These are phyloP conservation scores for Suaeda aralocaspica DNA, from an alignment of 148 eudicot genomes.

Conservation along the genomic window DNA sequence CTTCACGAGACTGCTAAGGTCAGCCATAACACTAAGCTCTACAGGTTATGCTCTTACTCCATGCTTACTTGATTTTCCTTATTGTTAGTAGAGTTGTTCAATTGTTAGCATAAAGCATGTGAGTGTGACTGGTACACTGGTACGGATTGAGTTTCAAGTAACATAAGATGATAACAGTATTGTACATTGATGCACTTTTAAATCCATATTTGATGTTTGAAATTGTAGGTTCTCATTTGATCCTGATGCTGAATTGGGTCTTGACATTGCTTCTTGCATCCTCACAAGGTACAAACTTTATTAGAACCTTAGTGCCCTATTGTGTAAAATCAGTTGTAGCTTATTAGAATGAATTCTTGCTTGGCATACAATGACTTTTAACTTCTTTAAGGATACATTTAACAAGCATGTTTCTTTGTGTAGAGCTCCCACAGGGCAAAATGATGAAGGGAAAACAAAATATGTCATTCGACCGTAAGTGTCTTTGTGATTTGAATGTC, in stretches of 20 bases:
- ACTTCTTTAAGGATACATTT: neutral
- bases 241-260: constrained; percentile 75
- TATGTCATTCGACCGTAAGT: constrained; percentile 94
- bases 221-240: constrained; percentile 87
- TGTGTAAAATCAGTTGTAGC: neutral
- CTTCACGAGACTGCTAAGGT: constrained; percentile 82
- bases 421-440: constrained; percentile 80
- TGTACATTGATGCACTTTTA: neutral
- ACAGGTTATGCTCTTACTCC: constrained; percentile 51
- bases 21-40: constrained; percentile 89
- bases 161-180: too few relatives aligned
- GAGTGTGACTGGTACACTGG: neutral
- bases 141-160: too few relatives aligned
- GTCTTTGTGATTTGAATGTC: neutral
- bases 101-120: neutral
- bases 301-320: neutral
- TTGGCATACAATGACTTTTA: neutral
- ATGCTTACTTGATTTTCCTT: neutral
- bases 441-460: constrained; percentile 85
- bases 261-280: constrained; percentile 93
- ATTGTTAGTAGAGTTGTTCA: neutral
- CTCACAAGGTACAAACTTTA: constrained; percentile 63
- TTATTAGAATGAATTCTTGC: neutral
- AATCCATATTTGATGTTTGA: constrained; percentile 1
- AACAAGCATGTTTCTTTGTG: constrained; percentile 9